A percentile compares a stretch with the other conserved stretches of the same genome.
phyloP scores from a whole-genome alignment of 228 moss, liverwort and hornwort species.

The Sphagnum fallax region DNA sequence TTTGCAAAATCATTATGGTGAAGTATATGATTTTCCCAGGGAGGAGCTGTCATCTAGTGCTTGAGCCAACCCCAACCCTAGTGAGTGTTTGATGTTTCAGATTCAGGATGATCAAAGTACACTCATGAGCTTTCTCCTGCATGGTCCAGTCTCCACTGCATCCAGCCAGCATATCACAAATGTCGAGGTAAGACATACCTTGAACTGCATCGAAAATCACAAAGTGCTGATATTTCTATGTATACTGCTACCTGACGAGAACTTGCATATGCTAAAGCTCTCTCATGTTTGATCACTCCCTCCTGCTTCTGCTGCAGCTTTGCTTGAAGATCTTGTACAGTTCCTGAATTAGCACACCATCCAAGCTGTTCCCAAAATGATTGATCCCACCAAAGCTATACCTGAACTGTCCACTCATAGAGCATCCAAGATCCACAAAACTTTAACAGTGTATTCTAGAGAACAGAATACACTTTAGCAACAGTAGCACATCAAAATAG shows the following conservation, averaged over 20 bases:
- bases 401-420: too few relatives aligned
- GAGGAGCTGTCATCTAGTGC: slow-evolving; percentile 44
- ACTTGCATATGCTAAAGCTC: slow-evolving; percentile 44
- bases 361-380: slow-evolving; percentile 8
- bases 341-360: slow-evolving; percentile 38
- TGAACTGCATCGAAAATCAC: not conserved
- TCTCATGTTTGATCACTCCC: slow-evolving; percentile 35
- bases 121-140: slow-evolving; percentile 26
- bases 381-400: too few relatives aligned
- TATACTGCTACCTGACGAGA: slow-evolving; percentile 28
- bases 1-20: slow-evolving; percentile 16
- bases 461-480: too few relatives aligned
- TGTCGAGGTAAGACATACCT: too few relatives aligned
- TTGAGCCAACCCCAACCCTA: slow-evolving; percentile 49
- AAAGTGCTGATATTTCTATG: not conserved
- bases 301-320: slow-evolving; percentile 31
- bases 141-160: slow-evolving; percentile 9
- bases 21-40: slow-evolving; percentile 41
- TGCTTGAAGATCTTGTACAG: slow-evolving; percentile 30
- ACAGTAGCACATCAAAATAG: too few relatives aligned
- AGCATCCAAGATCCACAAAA: too few relatives aligned
- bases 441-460: too few relatives aligned
- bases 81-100: slow-evolving; percentile 26
- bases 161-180: not conserved
- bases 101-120: slow-evolving; percentile 32